Percentiles rank a stretch among this genome's conserved stretches.
Evolutionary conservation across 176 grass and related monocot species (phyloP).

Genomic region (Rhynchospora tenuis): DNA sequence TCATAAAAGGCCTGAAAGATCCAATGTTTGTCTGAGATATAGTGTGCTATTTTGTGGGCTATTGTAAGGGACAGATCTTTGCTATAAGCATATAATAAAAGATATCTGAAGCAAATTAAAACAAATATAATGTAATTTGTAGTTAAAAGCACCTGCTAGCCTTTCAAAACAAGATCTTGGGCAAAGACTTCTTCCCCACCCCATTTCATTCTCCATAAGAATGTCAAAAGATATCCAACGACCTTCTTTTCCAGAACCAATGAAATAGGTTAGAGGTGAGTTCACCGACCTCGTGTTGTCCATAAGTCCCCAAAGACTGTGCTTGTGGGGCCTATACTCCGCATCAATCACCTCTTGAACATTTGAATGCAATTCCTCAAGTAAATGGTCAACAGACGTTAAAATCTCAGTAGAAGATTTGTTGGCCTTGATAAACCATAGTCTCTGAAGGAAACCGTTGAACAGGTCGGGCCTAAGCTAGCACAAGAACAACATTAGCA

Average conservation of each 20-base stretch:
- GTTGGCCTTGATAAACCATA: conserved; percentile 60
- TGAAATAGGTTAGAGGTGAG: conserved; percentile 30
- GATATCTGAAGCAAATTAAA: neutral
- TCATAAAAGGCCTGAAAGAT: no score
- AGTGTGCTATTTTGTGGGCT: no score
- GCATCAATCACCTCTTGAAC: conserved; percentile 38
- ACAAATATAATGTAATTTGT: neutral
- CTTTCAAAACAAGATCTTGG: conserved; percentile 49
- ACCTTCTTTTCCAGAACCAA: conserved; percentile 37
- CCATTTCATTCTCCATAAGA: conserved; percentile 59
- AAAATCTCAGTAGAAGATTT: conserved; percentile 39
- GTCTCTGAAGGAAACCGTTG: conserved; percentile 61
- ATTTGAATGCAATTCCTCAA: conserved; percentile 44
- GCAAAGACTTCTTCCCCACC: conserved; percentile 56
- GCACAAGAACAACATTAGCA: neutral
- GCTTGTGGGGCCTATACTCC: conserved; percentile 33
- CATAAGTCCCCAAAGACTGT: conserved; percentile 36
- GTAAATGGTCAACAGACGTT: conserved; percentile 9
- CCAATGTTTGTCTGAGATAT: no score
- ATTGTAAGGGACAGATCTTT: neutral
- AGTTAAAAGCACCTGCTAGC: conserved; percentile 40
- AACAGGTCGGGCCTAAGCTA: conserved; percentile 73
- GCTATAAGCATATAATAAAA: neutral
- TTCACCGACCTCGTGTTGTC: conserved; percentile 30
- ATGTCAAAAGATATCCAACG: conserved; percentile 78